phyloP scores from a whole-genome alignment of 2,329 filamentous ascomycete species.

The Trichoderma sp. region DNA sequence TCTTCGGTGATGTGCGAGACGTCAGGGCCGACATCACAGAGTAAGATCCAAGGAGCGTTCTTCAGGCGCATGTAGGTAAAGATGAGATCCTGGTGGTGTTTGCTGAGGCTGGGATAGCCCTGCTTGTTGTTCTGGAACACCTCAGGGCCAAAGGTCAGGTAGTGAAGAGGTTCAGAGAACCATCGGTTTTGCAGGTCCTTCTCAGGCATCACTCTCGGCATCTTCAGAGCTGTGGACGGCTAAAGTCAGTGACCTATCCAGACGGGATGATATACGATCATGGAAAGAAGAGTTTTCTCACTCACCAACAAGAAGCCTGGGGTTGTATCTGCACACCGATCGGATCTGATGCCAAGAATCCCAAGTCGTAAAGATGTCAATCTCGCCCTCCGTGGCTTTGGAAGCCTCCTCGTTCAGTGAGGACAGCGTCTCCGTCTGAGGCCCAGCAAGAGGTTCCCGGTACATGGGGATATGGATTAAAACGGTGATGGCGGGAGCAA shows the following conservation, averaged over 20 bases:
- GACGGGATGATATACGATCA: neutral
- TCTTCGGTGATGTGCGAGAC: slow-evolving; percentile 38
- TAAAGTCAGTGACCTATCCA: neutral
- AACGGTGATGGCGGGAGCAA: slow-evolving; percentile 76
- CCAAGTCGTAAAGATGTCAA: slow-evolving; percentile 81
- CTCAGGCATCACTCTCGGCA: slow-evolving; percentile 62
- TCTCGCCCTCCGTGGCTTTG: slow-evolving; percentile 46
- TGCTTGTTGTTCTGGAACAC: slow-evolving; percentile 63
- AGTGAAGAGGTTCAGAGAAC: slow-evolving; percentile 69
- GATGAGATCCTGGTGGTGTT: slow-evolving; percentile 63
- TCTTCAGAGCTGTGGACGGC: slow-evolving; percentile 51
- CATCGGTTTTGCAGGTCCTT: slow-evolving; percentile 65
- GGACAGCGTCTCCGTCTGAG: slow-evolving; percentile 56
- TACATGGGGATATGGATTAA: slow-evolving; percentile 84
- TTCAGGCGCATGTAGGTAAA: slow-evolving; percentile 66
- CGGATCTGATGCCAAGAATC: slow-evolving; percentile 92
- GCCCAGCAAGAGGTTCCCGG: slow-evolving; percentile 65
- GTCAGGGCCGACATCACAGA: slow-evolving; percentile 63
- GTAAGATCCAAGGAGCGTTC: slow-evolving; percentile 62
- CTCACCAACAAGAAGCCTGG: slow-evolving; percentile 82
- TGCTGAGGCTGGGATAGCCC: slow-evolving; percentile 64
- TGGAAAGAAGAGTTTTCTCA: slow-evolving; percentile 16
- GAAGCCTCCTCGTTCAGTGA: slow-evolving; percentile 40
- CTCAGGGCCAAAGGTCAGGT: slow-evolving; percentile 57
- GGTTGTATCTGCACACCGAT: slow-evolving; percentile 80